Base-by-base conservation (phyloP, 352 stramenopile species). In the Pythium rhizo-oryzae region DNA sequence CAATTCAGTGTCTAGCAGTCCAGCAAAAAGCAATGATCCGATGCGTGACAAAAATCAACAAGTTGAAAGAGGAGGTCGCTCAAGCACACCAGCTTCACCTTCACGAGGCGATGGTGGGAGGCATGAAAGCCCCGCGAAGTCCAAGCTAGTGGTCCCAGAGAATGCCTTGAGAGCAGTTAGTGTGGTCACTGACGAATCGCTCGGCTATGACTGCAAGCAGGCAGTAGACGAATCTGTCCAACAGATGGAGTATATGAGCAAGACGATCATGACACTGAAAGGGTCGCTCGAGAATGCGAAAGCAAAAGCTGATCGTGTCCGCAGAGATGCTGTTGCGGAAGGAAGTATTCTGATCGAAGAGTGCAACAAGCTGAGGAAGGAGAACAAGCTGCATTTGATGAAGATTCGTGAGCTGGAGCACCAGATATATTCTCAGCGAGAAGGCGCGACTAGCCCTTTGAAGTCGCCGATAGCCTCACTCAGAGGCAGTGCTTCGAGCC, bases 241-340 rank as follows among this genome's bases (percentile, higher is more conserved):
- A 67, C 85, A 94, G 67, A 82, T 93, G 67, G 82, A 92, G 65
- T 92, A 85, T 57, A 93, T 93, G 85, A 92, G 82, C 65, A 82
- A 80, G 35, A 92, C 76, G 4, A 88, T 94, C 62, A 75, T 76
- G 28, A 92, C 84, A 12, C 71, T 94, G 16, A 81, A 76, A 1
- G 74, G 74, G 2, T 75, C 85, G 15, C 68, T 92, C 19, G 85
- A 92, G 37, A 87, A 91, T 43, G 80, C 87, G 2, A 93, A 94
- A 52, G 61, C 70, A 15, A 86, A 93, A 43, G 74, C 76, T 0
- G 85, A 92, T 41, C 84, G 85, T 7, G 74, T 87, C 24, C 85
- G 86, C 8, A 82, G 87, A 16, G 85, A 94, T 52, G 80, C 87
- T 9, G 79, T 94, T n/a, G 80, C 84, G 1, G 84, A 94, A 68